Conservation (phyloP, 129 eudicot species). For the Silybum marianum region DNA sequence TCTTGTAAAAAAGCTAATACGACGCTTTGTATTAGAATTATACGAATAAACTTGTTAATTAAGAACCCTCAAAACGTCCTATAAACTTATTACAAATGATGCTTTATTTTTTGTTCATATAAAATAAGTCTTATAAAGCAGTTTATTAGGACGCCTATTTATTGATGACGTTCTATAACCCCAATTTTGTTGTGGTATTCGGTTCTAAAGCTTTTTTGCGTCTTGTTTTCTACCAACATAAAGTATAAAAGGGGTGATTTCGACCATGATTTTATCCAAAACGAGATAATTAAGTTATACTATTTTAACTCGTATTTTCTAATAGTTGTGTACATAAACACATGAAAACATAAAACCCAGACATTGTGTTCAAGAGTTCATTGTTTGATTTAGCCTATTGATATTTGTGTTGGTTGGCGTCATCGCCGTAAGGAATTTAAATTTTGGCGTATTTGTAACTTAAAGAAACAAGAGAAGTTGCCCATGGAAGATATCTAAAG, state of each 20-base stretch:
- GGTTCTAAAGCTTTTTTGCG: background rate
- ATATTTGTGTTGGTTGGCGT: slow-evolving; percentile 12
- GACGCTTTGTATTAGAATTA: too few species aligned
- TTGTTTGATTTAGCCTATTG: slow-evolving; percentile 25
- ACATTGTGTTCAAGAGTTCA: slow-evolving; percentile 2
- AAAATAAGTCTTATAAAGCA: too few species aligned
- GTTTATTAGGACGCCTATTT: too few species aligned
- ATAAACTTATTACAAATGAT: too few species aligned
- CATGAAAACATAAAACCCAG: background rate
- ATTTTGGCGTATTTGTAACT: slow-evolving; percentile 12
- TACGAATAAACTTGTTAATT: too few species aligned
- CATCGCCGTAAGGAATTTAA: slow-evolving; percentile 23
- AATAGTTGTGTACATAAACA: background rate
- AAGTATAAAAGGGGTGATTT: background rate
- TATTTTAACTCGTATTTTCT: too few species aligned
- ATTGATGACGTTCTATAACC: too few species aligned
- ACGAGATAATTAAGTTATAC: background rate
- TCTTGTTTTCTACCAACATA: background rate
- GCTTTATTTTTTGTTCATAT: too few species aligned
- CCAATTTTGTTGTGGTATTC: too few species aligned
- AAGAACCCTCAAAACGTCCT: too few species aligned
- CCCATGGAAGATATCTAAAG: background rate
- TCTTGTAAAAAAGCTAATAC: too few species aligned
- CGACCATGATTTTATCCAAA: background rate
- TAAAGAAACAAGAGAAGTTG: slow-evolving; percentile 28